Base-by-base conservation (phyloP, 345 rosid species). In the Arabis hirsuta region DNA sequence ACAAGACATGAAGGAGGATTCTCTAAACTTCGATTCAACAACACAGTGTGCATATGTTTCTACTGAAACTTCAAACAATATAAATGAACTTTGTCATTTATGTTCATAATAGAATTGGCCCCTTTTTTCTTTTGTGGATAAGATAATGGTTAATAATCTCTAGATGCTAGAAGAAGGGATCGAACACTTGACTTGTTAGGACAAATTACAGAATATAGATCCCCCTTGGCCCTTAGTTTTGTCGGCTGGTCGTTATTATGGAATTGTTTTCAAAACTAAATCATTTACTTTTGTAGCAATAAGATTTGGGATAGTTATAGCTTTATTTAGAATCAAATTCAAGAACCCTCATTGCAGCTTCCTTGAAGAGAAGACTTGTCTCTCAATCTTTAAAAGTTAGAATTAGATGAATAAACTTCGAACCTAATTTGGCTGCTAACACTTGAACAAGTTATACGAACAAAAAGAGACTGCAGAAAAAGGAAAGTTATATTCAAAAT, bases 331-430 rank as follows among this genome's bases (percentile, higher is more conserved):
- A 65, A 57, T 48, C 72, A 50, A 65, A 50, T 20, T 26, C 24
- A 32, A 41, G 73, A 66, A 58, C 11, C 67, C n/a, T 58, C 67
- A 12, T 13, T 66, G 78, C 78, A 74, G 38, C 73, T 74, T 74
- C 78, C 67, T 42, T 51, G 32, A 42, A 57, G 66, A 41, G 45
- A n/a, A 57, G 44, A 66, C 67, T 42, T 20, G 67, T 66, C 54
- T 65, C 66, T 41, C 19, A 54, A 3, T 65, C 59, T 47, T 14
- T 19, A 16, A 65, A 65, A 58, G 67, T 47, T 20, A 19, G 53
- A 11, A 7, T 60, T 38, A 65, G 16, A 48, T 56, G 29, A 34
- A 67, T 43, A 42, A 66, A 50, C 52, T 27, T 73, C 47, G 47
- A 58, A 67, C 73, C 62, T n/a, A 34, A 58, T 59, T 60, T 67